A percentile compares a stretch with the other conserved stretches of the same genome.
Conservation (phyloP, 2,329 filamentous ascomycete species). For the Apiospora kogelbergensis region DNA sequence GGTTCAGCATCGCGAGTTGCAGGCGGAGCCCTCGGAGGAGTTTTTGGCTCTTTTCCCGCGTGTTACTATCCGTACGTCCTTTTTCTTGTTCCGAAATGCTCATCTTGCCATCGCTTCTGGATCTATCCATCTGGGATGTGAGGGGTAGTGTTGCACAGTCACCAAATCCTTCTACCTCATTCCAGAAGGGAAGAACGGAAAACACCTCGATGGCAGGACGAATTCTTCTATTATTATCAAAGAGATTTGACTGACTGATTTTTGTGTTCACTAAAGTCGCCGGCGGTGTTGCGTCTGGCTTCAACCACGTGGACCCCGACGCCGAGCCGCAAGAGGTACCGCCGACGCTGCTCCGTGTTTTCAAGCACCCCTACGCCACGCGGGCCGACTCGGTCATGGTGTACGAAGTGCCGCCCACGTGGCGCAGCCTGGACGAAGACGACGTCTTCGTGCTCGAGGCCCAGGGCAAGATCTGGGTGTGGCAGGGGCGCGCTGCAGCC, state of each 20-base stretch:
- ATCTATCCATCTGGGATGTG: no score
- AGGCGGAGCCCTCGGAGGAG: conserved; percentile 56
- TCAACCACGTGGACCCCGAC: conserved; percentile 58
- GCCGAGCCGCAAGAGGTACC: conserved; percentile 41
- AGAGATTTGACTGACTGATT: background rate
- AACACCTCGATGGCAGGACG: background rate
- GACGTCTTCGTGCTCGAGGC: conserved; percentile 67
- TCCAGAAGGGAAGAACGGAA: background rate
- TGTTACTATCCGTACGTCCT: conserved; percentile 46
- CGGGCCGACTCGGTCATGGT: conserved; percentile 55
- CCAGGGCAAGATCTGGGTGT: conserved; percentile 66
- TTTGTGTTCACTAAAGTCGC: conserved; percentile 28
- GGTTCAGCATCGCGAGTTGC: conserved; percentile 65
- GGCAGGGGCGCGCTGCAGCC: conserved; percentile 66
- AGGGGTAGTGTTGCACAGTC: no score
- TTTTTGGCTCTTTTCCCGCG: conserved; percentile 62
- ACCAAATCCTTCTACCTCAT: background rate
- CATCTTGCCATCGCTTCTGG: no score
- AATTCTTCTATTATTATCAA: background rate
- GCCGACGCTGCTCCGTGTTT: conserved; percentile 59
- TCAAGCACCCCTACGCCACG: conserved; percentile 54
- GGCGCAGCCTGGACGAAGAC: conserved; percentile 61
- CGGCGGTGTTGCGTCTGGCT: conserved; percentile 63
- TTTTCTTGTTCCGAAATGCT: background rate
- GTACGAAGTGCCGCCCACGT: conserved; percentile 62